Percentiles rank a stretch among this genome's conserved stretches.
Evolutionary conservation across 1,284 basidiomycete species (phyloP).

Genomic region (Ganoderma multipileum): DNA sequence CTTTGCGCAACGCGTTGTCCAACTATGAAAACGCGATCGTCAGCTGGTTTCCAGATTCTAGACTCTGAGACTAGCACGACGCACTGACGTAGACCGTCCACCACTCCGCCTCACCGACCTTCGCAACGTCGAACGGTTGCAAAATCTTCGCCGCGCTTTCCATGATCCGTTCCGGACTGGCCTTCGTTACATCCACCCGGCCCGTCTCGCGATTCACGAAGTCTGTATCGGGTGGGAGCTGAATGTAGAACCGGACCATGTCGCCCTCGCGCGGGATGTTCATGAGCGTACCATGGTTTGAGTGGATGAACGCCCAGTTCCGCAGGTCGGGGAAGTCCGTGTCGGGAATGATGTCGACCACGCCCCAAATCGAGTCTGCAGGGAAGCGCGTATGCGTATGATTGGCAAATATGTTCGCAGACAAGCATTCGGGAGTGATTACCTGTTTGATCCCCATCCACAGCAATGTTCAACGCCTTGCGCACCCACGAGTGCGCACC

Average conservation of each 20-base stretch:
- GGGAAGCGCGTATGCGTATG: not conserved
- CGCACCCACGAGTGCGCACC: conserved; percentile 87
- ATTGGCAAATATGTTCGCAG: not conserved
- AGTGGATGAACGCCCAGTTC: conserved; percentile 68
- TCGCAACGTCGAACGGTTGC: conserved; percentile 70
- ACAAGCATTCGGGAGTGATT: not conserved
- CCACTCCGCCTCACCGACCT: conserved; percentile 69
- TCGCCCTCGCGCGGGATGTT: conserved; percentile 81
- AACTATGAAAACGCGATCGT: conserved; percentile 43
- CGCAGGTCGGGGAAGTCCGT: conserved; percentile 88
- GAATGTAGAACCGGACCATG: conserved; percentile 78
- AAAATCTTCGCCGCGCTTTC: conserved; percentile 73
- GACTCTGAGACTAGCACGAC: conserved; percentile 16
- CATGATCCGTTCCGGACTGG: conserved; percentile 67
- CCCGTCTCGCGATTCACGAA: conserved; percentile 57
- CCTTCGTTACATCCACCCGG: conserved; percentile 65
- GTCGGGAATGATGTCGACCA: conserved; percentile 72
- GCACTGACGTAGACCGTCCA: conserved; percentile 77
- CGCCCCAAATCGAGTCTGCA: conserved; percentile 79
- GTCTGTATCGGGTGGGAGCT: conserved; percentile 68
- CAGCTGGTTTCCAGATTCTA: not conserved
- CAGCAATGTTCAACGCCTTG: conserved; percentile 67
- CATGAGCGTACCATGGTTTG: conserved; percentile 63
- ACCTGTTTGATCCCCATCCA: conserved; percentile 82
- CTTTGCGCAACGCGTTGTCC: conserved; percentile 80